These are phyloP conservation scores for Pestalotiopsis sp. DNA, from an alignment of 2,329 filamentous ascomycete species.

Conservation along the genomic window DNA sequence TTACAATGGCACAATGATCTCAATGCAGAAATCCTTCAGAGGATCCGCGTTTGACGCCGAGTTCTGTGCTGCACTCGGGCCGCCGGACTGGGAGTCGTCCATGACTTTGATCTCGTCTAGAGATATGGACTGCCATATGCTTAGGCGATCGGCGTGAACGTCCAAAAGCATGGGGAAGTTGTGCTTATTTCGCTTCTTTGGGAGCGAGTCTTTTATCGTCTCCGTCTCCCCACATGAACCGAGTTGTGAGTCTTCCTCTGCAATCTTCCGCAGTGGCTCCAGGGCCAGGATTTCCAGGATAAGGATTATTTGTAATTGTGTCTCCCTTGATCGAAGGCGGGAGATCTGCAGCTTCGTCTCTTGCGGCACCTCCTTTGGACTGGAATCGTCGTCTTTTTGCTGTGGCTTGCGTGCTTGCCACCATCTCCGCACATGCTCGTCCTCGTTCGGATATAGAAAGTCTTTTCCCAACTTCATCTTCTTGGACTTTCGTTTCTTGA, in stretches of 20 bases:
- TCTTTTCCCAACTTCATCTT: constrained; percentile 69
- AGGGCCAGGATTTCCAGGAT: constrained; percentile 77
- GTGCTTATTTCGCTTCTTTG: constrained; percentile 62
- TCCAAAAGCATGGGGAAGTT: constrained; percentile 70
- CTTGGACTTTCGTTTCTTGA: constrained; percentile 56
- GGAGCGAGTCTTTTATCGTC: constrained; percentile 30
- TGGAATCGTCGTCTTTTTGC: constrained; percentile 40
- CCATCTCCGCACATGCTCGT: constrained; percentile 67
- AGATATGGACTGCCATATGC: constrained; percentile 81
- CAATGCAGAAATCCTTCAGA: constrained; percentile 75
- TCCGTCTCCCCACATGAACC: constrained; percentile 41
- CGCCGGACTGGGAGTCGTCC: constrained; percentile 47
- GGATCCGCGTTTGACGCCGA: constrained; percentile 57
- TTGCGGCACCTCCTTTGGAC: constrained; percentile 41
- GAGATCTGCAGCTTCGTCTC: constrained; percentile 65
- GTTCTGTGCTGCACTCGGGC: constrained; percentile 34
- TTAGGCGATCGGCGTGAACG: constrained; percentile 74
- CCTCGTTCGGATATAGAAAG: constrained; percentile 69
- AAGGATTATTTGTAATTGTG: constrained; percentile 78
- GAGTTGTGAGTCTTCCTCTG: constrained; percentile 48
- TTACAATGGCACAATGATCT: constrained; percentile 80
- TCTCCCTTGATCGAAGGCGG: constrained; percentile 72
- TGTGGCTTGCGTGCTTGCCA: constrained; percentile 63
- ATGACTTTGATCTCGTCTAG: constrained; percentile 56
- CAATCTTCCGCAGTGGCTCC: constrained; percentile 51